Evolutionary conservation across 345 rosid genomes (phyloP).

Genomic region (Rubroshorea leprosula): DNA sequence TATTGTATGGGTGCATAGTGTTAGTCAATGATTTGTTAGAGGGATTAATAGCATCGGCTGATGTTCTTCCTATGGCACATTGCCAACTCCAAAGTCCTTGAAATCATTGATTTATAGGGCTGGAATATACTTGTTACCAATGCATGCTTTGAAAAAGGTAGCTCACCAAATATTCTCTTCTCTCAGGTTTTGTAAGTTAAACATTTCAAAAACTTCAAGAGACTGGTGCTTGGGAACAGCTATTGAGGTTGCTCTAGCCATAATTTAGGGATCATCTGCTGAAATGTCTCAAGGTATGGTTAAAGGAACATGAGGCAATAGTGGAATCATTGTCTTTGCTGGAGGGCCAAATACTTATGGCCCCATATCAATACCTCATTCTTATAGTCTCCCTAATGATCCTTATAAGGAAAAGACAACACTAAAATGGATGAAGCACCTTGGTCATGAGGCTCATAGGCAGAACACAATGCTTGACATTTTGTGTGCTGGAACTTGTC

Average conservation of each 20-base stretch:
- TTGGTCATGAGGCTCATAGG: slow-evolving; percentile 73
- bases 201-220: slow-evolving; percentile 76
- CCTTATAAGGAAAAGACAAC: slow-evolving; percentile 83
- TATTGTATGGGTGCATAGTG: slow-evolving; percentile 74
- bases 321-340: slow-evolving; percentile 83
- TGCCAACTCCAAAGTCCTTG: slow-evolving; percentile 66
- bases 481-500: slow-evolving; percentile 96
- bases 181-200: slow-evolving; percentile 65
- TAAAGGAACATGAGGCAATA: slow-evolving; percentile 83
- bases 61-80: slow-evolving; percentile 85
- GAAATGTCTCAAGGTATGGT: slow-evolving; percentile 82
- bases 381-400: slow-evolving; percentile 78
- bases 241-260: slow-evolving; percentile 84
- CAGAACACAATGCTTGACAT: slow-evolving; percentile 80
- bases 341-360: slow-evolving; percentile 96
- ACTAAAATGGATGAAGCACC: slow-evolving; percentile 74
- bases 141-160: slow-evolving; percentile 92
- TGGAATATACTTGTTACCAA: slow-evolving; percentile 84
- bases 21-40: slow-evolving; percentile 91
- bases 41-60: slow-evolving; percentile 92
- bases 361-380: slow-evolving; percentile 88
- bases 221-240: slow-evolving; percentile 90
- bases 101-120: slow-evolving; percentile 84
- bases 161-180: slow-evolving; percentile 92
- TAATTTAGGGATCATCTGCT: slow-evolving; percentile 88